phyloP scores from a whole-genome alignment of 2,329 filamentous ascomycete species.

The Capronia americana region DNA sequence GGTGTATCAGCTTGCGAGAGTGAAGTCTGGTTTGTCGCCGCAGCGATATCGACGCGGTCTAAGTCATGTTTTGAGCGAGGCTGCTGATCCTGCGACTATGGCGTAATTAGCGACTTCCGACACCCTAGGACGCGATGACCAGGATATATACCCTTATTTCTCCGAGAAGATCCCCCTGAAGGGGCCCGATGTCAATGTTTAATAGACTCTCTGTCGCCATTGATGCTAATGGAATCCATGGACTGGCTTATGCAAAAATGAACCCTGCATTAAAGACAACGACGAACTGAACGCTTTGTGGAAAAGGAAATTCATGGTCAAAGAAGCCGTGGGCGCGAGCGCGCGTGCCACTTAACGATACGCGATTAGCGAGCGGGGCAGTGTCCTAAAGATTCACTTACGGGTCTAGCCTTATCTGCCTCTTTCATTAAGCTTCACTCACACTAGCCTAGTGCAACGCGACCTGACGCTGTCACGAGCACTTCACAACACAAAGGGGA shows the following conservation, averaged over 20 bases:
- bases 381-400: neutral
- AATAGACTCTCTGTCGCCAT: constrained; percentile 35
- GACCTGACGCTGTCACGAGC: neutral
- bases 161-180: constrained; percentile 25
- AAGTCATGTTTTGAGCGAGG: constrained; percentile 23
- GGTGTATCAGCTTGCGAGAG: neutral
- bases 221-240: constrained; percentile 7
- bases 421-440: neutral
- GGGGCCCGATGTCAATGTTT: constrained; percentile 30
- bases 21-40: neutral
- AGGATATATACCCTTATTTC: constrained; percentile 21
- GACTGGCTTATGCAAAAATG: neutral
- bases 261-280: constrained; percentile 3
- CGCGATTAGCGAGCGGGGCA: constrained; percentile 13
- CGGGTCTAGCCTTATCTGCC: constrained; percentile 1
- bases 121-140: constrained; percentile 1
- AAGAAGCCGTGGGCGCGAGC: constrained; percentile 1
- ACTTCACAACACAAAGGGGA: neutral
- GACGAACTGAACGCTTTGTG: neutral
- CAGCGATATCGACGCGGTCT: constrained; percentile 4
- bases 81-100: constrained; percentile 28
- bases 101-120: constrained; percentile 30
- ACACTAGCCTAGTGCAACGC: too few species aligned
- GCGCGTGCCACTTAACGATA: constrained; percentile 3
- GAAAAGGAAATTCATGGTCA: constrained; percentile 5